phyloP scores from a whole-genome alignment of 257 asterid genomes.

The Gentiana straminea region DNA sequence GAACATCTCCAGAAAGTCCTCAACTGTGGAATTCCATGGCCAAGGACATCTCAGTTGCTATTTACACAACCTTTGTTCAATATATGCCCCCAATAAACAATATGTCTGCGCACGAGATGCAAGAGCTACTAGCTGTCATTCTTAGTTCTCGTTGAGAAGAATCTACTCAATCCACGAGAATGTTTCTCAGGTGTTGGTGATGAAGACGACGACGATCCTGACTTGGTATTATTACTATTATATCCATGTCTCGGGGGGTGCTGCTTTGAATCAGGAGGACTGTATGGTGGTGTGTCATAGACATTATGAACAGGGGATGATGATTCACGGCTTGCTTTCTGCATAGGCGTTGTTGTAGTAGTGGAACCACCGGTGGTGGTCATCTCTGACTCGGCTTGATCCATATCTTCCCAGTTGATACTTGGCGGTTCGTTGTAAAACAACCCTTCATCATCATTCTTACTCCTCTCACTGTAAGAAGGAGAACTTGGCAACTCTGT shows the following conservation, averaged over 20 bases:
- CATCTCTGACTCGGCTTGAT: slow-evolving; percentile 33
- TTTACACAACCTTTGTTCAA: slow-evolving; percentile 27
- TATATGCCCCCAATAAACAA: background rate
- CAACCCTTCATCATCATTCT: slow-evolving; percentile 31
- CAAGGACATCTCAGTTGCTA: slow-evolving; percentile 13
- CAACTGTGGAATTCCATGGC: no score
- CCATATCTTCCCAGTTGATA: slow-evolving; percentile 35
- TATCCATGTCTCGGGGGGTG: slow-evolving; percentile 44
- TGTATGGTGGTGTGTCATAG: slow-evolving; percentile 24
- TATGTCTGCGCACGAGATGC: slow-evolving; percentile 4
- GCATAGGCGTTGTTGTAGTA: slow-evolving; percentile 22
- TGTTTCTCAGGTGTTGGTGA: slow-evolving; percentile 75
- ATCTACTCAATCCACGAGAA: slow-evolving; percentile 67
- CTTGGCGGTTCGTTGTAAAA: slow-evolving; percentile 42
- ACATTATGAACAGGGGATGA: slow-evolving; percentile 27
- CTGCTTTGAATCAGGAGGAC: slow-evolving; percentile 51
- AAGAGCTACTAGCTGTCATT: slow-evolving; percentile 30
- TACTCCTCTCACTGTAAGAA: slow-evolving; percentile 23
- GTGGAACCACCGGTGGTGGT: slow-evolving; percentile 3
- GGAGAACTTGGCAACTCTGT: slow-evolving; percentile 34
- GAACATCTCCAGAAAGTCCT: no score
- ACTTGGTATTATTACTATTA: slow-evolving; percentile 21
- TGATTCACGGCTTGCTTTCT: slow-evolving; percentile 36
- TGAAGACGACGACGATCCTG: slow-evolving; percentile 46
- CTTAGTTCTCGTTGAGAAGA: slow-evolving; percentile 66